Evolutionary conservation across 2,329 filamentous ascomycete genomes (phyloP), one percentile per base, ranked within the genome.

Genomic region (Microthyrium microscopicum): DNA sequence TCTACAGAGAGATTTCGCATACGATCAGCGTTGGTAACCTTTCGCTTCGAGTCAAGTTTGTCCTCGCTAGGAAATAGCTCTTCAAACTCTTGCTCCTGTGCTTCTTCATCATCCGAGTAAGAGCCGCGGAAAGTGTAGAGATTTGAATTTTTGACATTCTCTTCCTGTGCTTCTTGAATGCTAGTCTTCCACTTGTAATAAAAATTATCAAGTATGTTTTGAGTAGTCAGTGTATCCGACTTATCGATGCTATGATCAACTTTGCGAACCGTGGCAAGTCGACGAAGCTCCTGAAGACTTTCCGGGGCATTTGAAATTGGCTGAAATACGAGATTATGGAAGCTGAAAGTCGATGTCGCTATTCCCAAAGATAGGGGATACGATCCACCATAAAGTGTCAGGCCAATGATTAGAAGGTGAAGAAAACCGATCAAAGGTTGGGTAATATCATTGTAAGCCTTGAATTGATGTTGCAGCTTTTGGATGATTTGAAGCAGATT

Each of bases 41-140:
- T 18, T 47, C 28, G 19, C 20, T 16, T 6, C 29, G 58, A 49
- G 3, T 57, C 54, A 3, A 60, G 52, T 1, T 66, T 64, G 1
- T 68, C 64, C 11, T 80, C 73, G 41, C 73, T 70, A 2, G 87
- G 87, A 57, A 95, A 95, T 5, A 95, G 60, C 41, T 78, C 68
- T 15, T 75, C 66, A 42, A 93, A 76, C 41, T 89, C 80, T 35
- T 77, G 69, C 40, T 77, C 68, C 33, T 83, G 72, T 7, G 70
- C 61, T 44, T 79, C 76, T 36, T 91, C 78, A 41, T 81, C 73
- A 30, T 85, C 76, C 39, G 85, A 78, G 25, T 70, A 59, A 25
- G 73, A 76, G 20, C 85, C 87, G 41, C 73, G 72, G 57, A 89
- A 94, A 15, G 74, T 76, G 54, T 92, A 98, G 25, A 92, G 55